These are phyloP conservation scores for Carpinus viminea DNA, from an alignment of 306 rosid species.

Conservation along the genomic window DNA sequence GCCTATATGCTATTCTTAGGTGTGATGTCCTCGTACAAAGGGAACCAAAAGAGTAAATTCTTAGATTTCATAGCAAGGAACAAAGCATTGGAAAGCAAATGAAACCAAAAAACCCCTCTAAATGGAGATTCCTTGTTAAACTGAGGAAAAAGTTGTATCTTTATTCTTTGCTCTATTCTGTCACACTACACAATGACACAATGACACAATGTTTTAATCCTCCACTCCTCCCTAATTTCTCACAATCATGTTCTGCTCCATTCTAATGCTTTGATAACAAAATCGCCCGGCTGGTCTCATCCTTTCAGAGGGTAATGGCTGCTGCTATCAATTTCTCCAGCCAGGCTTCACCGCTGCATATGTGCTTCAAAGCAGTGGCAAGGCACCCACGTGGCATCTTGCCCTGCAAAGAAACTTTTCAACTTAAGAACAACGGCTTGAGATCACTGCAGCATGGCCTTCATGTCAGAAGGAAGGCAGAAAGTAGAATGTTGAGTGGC, in stretches of 20 bases:
- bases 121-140: slow-evolving; percentile 38
- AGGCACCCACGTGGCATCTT: slow-evolving; percentile 16
- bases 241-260: neutral
- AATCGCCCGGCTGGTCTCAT: neutral
- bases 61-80: slow-evolving; percentile 54
- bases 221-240: neutral
- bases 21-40: neutral
- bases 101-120: neutral
- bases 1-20: neutral
- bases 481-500: slow-evolving; percentile 11
- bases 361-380: slow-evolving; percentile 21
- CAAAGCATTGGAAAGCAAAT: slow-evolving; percentile 28
- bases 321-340: slow-evolving; percentile 26
- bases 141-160: slow-evolving; percentile 18
- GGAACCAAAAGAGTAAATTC: slow-evolving; percentile 35
- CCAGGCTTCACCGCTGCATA: slow-evolving; percentile 23
- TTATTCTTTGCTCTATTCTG: slow-evolving; percentile 43
- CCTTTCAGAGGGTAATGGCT: slow-evolving; percentile 27
- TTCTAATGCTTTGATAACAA: neutral
- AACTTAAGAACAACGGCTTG: slow-evolving; percentile 23
- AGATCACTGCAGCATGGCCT: slow-evolving; percentile 7
- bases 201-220: slow-evolving; percentile 22
- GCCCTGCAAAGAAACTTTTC: slow-evolving; percentile 27
- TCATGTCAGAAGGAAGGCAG: slow-evolving; percentile 21
- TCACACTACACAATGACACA: slow-evolving; percentile 15